Conservation (phyloP, 139 green algal genomes). For the Chlamydomonas sp. region DNA sequence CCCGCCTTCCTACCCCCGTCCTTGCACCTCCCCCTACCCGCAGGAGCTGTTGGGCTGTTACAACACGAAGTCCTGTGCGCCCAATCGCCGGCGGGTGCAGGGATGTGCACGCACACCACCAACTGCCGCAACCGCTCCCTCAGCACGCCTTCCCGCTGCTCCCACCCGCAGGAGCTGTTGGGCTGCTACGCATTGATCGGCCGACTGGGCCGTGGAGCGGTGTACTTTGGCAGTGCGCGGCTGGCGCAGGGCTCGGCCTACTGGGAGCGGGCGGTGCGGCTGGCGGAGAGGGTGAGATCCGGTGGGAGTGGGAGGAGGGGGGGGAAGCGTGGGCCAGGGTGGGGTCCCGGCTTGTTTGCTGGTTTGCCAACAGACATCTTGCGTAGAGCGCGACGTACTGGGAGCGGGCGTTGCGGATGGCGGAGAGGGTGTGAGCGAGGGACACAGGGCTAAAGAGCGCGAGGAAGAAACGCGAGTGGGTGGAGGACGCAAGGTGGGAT, state of each 20-base stretch:
- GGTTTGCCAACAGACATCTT: no score
- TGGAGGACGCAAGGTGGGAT: no score
- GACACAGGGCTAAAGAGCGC: no score
- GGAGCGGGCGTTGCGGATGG: no score
- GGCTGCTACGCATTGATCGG: constrained; percentile 72
- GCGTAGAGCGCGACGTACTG: no score
- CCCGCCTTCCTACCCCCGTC: no score
- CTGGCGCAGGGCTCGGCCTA: constrained; percentile 56
- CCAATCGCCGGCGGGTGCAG: not conserved
- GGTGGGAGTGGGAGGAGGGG: not conserved
- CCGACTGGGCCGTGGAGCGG: constrained; percentile 61
- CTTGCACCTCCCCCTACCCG: no score
- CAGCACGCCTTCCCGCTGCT: not conserved
- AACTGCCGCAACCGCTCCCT: not conserved
- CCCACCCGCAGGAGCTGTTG: constrained; percentile 62
- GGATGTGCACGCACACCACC: not conserved
- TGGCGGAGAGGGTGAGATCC: constrained; percentile 27
- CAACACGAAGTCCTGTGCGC: no score
- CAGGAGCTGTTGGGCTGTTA: no score
- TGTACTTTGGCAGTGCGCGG: constrained; percentile 77
- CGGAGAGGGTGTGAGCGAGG: no score
- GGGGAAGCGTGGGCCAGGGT: constrained; percentile 26
- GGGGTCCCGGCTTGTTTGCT: not conserved
- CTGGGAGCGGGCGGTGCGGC: constrained; percentile 38
- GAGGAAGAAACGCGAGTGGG: no score